phyloP scores from a whole-genome alignment of 164 flowering plant species.

The Piper longum region DNA sequence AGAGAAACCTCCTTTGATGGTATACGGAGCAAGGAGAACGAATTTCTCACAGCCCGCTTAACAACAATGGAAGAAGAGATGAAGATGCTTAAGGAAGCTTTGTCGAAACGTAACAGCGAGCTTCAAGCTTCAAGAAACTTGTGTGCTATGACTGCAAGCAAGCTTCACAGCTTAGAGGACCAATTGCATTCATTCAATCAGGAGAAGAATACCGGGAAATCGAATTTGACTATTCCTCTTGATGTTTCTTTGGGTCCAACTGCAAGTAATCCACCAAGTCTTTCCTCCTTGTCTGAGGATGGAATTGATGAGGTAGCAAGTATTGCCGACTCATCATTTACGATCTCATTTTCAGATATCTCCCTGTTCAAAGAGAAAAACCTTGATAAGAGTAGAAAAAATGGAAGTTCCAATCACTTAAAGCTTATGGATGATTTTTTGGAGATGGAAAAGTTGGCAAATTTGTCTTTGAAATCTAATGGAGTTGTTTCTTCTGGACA shows the following conservation, averaged over 20 bases:
- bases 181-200: conserved; percentile 33
- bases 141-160: conserved; percentile 69
- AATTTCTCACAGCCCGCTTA: conserved; percentile 66
- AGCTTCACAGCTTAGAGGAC: conserved; percentile 67
- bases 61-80: conserved; percentile 92
- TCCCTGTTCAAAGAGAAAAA: conserved; percentile 45
- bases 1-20: conserved; percentile 40
- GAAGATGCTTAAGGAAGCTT: conserved; percentile 92
- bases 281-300: conserved; percentile 85
- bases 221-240: conserved; percentile 15
- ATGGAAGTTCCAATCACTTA: conserved; percentile 36
- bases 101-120: conserved; percentile 84
- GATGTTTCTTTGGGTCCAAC: conserved; percentile 37
- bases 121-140: conserved; percentile 72
- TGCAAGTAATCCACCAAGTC: conserved; percentile 45
- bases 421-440: conserved; percentile 94
- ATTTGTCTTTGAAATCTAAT: conserved; percentile 38
- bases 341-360: conserved; percentile 39
- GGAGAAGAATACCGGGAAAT: conserved; percentile 25
- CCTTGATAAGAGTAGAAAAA: conserved; percentile 29
- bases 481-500: conserved; percentile 13
- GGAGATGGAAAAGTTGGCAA: conserved; percentile 95
- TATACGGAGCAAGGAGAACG: conserved; percentile 64
- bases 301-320: conserved; percentile 67
- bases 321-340: conserved; percentile 71